Percentiles rank a stretch among this genome's conserved stretches.
These are phyloP conservation scores for Acacia crassicarpa DNA, from an alignment of 306 rosid species.

Conservation along the genomic window DNA sequence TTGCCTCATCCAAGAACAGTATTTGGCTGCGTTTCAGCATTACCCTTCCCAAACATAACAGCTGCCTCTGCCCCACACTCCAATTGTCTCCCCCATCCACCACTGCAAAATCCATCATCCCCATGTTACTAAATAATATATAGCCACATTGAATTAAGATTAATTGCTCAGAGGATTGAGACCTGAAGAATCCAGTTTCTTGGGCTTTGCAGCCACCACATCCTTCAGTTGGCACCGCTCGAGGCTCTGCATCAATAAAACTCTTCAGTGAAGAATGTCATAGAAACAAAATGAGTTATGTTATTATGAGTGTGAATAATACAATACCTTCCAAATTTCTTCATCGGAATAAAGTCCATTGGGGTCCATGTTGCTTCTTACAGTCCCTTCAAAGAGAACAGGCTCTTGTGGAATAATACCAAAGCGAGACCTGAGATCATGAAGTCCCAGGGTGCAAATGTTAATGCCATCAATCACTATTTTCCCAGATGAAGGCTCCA, in stretches of 20 bases:
- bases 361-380: slow-evolving; percentile 78
- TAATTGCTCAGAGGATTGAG: neutral
- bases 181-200: neutral
- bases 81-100: slow-evolving; percentile 89
- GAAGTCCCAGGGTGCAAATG: slow-evolving; percentile 63
- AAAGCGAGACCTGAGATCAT: slow-evolving; percentile 79
- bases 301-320: neutral
- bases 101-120: slow-evolving; percentile 42
- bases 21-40: slow-evolving; percentile 87
- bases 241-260: neutral
- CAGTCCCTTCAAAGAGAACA: slow-evolving; percentile 86
- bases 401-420: slow-evolving; percentile 96
- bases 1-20: slow-evolving; percentile 94
- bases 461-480: slow-evolving; percentile 66
- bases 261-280: neutral
- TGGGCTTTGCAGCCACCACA: neutral
- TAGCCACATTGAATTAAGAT: neutral
- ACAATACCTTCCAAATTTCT: neutral
- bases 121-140: neutral
- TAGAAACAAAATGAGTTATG: neutral
- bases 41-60: slow-evolving; percentile 87
- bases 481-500: slow-evolving; percentile 76
- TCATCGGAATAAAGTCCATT: neutral
- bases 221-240: neutral
- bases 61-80: slow-evolving; percentile 99